phyloP scores from a whole-genome alignment of 345 rosid species.

The Cardamine chenopodiifolia region DNA sequence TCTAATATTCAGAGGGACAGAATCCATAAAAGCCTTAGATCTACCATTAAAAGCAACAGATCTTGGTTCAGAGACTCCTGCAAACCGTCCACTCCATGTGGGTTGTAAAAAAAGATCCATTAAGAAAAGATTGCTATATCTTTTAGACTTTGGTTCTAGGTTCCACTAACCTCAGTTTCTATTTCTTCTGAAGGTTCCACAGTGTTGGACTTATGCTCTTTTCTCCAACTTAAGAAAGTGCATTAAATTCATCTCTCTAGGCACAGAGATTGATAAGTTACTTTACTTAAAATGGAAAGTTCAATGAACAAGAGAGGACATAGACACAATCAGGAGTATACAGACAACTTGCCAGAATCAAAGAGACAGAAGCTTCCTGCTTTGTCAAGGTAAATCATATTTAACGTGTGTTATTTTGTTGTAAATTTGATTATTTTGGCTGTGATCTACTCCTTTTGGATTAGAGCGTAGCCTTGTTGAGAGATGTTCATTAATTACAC shows the following conservation, averaged over 20 bases:
- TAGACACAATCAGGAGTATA: slow-evolving; percentile 52
- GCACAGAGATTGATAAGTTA: not conserved
- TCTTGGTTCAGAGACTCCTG: slow-evolving; percentile 32
- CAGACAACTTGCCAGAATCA: slow-evolving; percentile 50
- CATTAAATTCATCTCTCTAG: slow-evolving; percentile 24
- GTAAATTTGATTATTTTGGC: too few species aligned
- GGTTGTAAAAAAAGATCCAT: slow-evolving; percentile 17
- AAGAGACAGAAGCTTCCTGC: slow-evolving; percentile 79
- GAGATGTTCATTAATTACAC: slow-evolving; percentile 8
- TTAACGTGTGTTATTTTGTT: slow-evolving; percentile 9
- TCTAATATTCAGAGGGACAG: slow-evolving; percentile 26
- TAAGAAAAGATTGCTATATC: slow-evolving; percentile 26
- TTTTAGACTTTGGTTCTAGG: slow-evolving; percentile 28
- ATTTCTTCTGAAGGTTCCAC: slow-evolving; percentile 42
- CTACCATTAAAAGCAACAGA: slow-evolving; percentile 25
- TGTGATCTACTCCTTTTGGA: slow-evolving; percentile 5
- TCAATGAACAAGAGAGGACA: slow-evolving; percentile 62
- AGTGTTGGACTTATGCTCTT: slow-evolving; percentile 27
- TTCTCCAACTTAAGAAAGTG: slow-evolving; percentile 31
- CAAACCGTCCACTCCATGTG: slow-evolving; percentile 40
- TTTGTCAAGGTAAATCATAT: slow-evolving; percentile 64
- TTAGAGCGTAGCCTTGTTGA: not conserved
- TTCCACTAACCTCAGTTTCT: slow-evolving; percentile 33
- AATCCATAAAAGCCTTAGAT: slow-evolving; percentile 36
- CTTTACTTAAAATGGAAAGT: slow-evolving; percentile 56